Evolutionary conservation across 371 early-diverging fungal genomes (phyloP).

Genomic region (Cladochytrium tenue): DNA sequence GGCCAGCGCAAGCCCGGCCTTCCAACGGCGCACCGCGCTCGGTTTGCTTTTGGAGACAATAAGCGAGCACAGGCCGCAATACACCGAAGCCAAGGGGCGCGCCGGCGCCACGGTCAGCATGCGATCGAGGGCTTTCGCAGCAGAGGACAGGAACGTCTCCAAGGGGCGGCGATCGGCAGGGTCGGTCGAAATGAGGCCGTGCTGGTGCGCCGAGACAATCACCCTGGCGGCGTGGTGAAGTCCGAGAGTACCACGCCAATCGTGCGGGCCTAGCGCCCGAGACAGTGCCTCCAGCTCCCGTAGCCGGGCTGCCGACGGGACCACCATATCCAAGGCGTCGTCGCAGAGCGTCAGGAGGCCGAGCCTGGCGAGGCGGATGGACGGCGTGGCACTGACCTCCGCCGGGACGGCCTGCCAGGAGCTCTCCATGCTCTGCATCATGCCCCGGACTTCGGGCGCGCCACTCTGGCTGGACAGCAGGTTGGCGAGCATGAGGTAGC

Average conservation of each 20-base stretch:
- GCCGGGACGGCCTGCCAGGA: conserved; percentile 14
- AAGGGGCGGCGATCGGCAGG: neutral
- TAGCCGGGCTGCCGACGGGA: neutral
- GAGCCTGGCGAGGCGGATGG: neutral
- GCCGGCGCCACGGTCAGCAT: conserved; percentile 18
- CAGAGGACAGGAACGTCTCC: conserved; percentile 13
- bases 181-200: neutral
- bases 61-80: conserved; percentile 23
- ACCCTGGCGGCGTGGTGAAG: conserved; percentile 4
- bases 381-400: neutral
- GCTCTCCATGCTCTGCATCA: conserved; percentile 1
- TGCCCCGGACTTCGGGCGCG: conserved; percentile 21
- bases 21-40: conserved; percentile 31
- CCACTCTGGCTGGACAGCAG: conserved; percentile 16
- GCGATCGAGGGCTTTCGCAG: conserved; percentile 11
- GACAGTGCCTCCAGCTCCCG: conserved; percentile 3
- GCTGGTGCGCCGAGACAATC: conserved; percentile 1
- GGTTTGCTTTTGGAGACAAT: conserved; percentile 7
- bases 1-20: conserved; percentile 8
- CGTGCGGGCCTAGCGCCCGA: neutral
- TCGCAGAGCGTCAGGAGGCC: conserved; percentile 11
- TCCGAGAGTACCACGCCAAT: conserved; percentile 11
- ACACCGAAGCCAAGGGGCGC: conserved; percentile 22
- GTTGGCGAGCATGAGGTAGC: conserved; percentile 24
- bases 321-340: neutral